Base-by-base conservation (phyloP, 2,329 filamentous ascomycete genomes). In the Stachybotrys chlorohalonatus region DNA sequence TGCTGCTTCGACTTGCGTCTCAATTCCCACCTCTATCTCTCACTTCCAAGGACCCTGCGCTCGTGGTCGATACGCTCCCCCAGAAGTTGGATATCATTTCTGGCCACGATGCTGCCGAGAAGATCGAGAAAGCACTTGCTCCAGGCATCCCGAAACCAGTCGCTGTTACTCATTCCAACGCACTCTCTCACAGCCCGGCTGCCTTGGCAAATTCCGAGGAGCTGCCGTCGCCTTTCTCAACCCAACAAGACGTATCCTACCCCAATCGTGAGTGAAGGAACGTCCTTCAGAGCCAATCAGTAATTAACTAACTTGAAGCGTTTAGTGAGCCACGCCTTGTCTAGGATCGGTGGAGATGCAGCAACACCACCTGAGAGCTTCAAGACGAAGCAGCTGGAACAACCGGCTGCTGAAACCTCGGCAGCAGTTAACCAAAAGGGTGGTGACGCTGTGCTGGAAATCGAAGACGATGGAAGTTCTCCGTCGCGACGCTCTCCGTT, bases 261-360 rank as follows among this genome's bases (percentile, higher is more conserved):
- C 75, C 81, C 64, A 75, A 81, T 72, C 68, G 83, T 85, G 68
- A 64, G 78, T 73, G 49, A 9, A 11, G 7, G 32, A 17, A 50
- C 31, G 46, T n/a, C 24, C 36, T 52, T 17, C 13, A n/a, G 11
- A 17, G 17, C 24, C 52, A 57, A 59, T 58, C 54, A 46, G 52
- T 47, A 55, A 75, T 83, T 88, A 79, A 89, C 82, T 82, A 76
- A 85, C 77, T 55, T 62, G 57, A 85, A 87, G 84, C 78, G 74
- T 68, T 69, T 84, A 89, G 86, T 80, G 71, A 83, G 74, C 64
- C 73, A 67, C 16, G 72, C 71, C 2, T 59, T 79, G 7, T 66
- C 57, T 9, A 55, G 58, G 5, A 51, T 66, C 17, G 59, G 64
- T 7, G 31, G 60, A 39, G 58, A 32, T 3, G 11, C 56, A 5